Evolutionary conservation across 1,284 basidiomycete species (phyloP).

Genomic region (Puccinia triticina): DNA sequence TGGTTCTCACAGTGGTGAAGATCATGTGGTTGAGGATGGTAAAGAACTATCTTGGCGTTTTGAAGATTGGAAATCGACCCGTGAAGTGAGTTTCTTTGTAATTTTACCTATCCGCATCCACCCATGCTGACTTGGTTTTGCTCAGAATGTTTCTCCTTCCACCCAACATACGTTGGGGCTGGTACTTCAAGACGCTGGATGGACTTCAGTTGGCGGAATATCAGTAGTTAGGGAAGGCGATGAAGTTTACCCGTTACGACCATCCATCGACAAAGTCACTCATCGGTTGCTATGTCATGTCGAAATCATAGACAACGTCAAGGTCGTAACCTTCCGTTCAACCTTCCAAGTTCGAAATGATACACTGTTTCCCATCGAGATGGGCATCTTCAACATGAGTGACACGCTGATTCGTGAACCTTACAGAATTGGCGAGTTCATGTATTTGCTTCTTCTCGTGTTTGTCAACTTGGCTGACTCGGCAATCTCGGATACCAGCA

Average conservation of each 20-base stretch:
- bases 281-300: constrained; percentile 89
- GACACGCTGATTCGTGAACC: constrained; percentile 79
- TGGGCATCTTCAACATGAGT: constrained; percentile 82
- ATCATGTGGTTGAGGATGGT: constrained; percentile 66
- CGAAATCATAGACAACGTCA: constrained; percentile 87
- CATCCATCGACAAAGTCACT: constrained; percentile 73
- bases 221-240: constrained; percentile 95
- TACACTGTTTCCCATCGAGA: constrained; percentile 88
- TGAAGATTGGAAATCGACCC: constrained; percentile 91
- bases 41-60: constrained; percentile 91
- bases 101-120: constrained; percentile 3
- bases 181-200: constrained; percentile 81
- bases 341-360: constrained; percentile 90
- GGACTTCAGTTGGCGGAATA: constrained; percentile 86
- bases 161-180: constrained; percentile 81
- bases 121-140: constrained; percentile 50
- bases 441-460: neutral
- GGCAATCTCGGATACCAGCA: constrained; percentile 61
- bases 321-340: constrained; percentile 91
- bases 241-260: constrained; percentile 81
- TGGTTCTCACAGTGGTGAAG: constrained; percentile 64
- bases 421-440: constrained; percentile 74
- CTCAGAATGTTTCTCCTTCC: constrained; percentile 75
- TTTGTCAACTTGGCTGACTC: constrained; percentile 20
- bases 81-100: constrained; percentile 70